A percentile compares a stretch with the other conserved stretches of the same genome.
Evolutionary conservation across 371 early-diverging fungal genomes (phyloP).

Genomic region (Umbelopsis sp.): DNA sequence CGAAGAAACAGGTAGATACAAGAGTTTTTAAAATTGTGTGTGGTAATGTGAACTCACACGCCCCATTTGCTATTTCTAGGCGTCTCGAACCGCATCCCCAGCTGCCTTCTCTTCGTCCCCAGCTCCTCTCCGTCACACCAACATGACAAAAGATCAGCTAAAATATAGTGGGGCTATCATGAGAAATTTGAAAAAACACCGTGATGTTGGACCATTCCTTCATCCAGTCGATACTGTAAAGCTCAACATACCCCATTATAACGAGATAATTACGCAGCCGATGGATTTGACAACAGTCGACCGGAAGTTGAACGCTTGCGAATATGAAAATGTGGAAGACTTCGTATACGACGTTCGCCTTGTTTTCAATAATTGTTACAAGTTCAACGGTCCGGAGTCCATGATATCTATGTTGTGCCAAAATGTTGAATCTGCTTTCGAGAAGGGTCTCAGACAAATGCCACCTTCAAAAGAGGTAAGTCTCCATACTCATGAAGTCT

Average conservation of each 20-base stretch:
- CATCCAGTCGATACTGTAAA: constrained; percentile 94
- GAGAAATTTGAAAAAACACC: constrained; percentile 73
- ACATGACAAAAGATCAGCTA: constrained; percentile 79
- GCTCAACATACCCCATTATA: constrained; percentile 94
- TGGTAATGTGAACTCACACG: not conserved
- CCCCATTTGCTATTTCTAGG: not conserved
- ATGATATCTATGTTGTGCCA: constrained; percentile 76
- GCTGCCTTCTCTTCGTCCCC: constrained; percentile 19
- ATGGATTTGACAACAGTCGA: constrained; percentile 98
- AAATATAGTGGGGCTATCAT: constrained; percentile 81
- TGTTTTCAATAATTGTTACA: constrained; percentile 87
- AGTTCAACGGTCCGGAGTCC: constrained; percentile 87
- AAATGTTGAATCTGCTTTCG: constrained; percentile 76
- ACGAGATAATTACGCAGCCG: constrained; percentile 89
- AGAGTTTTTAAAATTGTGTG: too few species aligned
- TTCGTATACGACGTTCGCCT: constrained; percentile 80
- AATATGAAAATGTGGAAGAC: constrained; percentile 68
- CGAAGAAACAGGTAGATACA: constrained; percentile 2
- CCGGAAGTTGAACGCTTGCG: constrained; percentile 75
- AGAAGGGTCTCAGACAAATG: constrained; percentile 70
- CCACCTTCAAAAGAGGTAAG: constrained; percentile 53
- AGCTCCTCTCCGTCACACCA: constrained; percentile 26
- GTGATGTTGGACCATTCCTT: constrained; percentile 81
- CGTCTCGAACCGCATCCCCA: constrained; percentile 29
- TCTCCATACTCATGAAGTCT: not conserved